Percentiles rank a stretch among this genome's conserved stretches.
phyloP scores from a whole-genome alignment of 2,329 filamentous ascomycete species.

The Fusarium torreyae region DNA sequence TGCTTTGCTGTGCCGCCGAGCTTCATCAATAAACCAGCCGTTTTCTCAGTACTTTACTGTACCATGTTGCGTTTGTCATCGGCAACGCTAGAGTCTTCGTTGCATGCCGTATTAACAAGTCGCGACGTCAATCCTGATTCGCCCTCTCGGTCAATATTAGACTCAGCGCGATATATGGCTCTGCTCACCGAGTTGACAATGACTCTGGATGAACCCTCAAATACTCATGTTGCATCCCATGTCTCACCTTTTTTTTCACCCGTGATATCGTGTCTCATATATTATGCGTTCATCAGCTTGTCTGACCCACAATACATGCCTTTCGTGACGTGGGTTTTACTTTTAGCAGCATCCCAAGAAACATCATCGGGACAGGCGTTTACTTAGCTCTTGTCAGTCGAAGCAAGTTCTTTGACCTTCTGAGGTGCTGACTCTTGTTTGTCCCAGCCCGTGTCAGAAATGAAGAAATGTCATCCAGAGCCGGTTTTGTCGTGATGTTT shows the following conservation, averaged over 20 bases:
- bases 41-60: conserved; percentile 6
- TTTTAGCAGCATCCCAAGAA: conserved; percentile 28
- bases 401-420: neutral
- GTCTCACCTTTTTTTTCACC: conserved; percentile 38
- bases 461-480: conserved; percentile 17
- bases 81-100: neutral
- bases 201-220: conserved; percentile 15
- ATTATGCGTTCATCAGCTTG: conserved; percentile 25
- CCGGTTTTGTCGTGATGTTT: conserved; percentile 6
- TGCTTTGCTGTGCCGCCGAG: conserved; percentile 31
- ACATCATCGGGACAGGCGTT: neutral
- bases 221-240: conserved; percentile 32
- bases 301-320: conserved; percentile 42
- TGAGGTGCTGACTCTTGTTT: conserved; percentile 11
- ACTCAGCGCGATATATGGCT: conserved; percentile 7
- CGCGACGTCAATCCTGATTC: conserved; percentile 5
- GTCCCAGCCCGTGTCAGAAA: conserved; percentile 21
- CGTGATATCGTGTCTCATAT: conserved; percentile 43
- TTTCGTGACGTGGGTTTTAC: conserved; percentile 32
- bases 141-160: conserved; percentile 21
- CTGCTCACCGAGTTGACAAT: conserved; percentile 28
- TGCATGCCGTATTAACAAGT: conserved; percentile 6
- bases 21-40: conserved; percentile 5
- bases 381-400: conserved; percentile 7
- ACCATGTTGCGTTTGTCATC: neutral